Evolutionary conservation across 164 flowering plant species (phyloP).

Genomic region (Tetracentron sinense): DNA sequence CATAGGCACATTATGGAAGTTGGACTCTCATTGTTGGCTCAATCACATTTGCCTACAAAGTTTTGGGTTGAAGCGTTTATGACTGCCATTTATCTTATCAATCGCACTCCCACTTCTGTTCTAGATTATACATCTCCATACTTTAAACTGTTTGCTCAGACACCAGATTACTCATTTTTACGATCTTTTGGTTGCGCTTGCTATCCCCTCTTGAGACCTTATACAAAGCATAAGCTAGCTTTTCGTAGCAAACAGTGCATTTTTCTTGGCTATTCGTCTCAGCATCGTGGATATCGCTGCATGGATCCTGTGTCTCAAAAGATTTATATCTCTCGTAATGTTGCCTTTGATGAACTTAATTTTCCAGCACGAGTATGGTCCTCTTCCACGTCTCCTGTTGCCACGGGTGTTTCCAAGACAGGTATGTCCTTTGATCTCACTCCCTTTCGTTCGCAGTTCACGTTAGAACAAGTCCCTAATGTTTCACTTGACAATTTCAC

Average conservation of each 20-base stretch:
- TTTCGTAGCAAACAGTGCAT: constrained; percentile 10
- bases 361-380: neutral
- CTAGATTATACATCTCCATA: neutral
- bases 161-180: neutral
- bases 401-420: constrained; percentile 1
- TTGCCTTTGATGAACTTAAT: constrained; percentile 3
- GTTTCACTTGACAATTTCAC: neutral
- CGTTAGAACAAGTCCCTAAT: neutral
- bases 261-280: constrained; percentile 1
- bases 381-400: neutral
- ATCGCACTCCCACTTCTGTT: neutral
- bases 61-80: constrained; percentile 9
- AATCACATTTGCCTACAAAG: constrained; percentile 8
- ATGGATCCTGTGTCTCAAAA: neutral
- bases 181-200: neutral
- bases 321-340: constrained; percentile 5
- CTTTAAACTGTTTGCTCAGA: neutral
- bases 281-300: constrained; percentile 4
- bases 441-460: neutral
- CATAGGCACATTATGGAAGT: neutral
- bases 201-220: too few species aligned
- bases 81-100: constrained; percentile 2
- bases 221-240: constrained; percentile 1
- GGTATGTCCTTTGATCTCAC: constrained; percentile 7
- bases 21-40: constrained; percentile 7